Evolutionary conservation across 306 rosid genomes (phyloP).

Genomic region (Dryas alaskensis): DNA sequence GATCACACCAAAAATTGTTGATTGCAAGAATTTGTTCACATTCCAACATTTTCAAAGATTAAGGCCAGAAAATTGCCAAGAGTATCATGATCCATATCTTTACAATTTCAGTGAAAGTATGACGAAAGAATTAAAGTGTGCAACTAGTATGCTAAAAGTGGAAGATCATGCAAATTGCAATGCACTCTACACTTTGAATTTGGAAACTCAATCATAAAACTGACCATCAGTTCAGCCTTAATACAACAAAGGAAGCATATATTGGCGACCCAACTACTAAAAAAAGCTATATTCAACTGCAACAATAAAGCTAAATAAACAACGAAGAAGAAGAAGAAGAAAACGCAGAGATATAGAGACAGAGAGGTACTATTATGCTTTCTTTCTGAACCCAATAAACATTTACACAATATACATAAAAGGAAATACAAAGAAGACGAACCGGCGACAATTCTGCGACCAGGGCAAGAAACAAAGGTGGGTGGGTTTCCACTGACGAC

Average conservation of each 20-base stretch:
- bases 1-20: not conserved
- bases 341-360: not conserved
- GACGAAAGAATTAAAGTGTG: no score
- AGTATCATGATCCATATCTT: no score
- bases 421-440: constrained; percentile 24
- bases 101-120: no score
- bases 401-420: not conserved
- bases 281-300: not conserved
- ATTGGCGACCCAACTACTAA: not conserved
- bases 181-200: constrained; percentile 5
- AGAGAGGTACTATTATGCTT: not conserved
- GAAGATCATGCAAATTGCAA: not conserved
- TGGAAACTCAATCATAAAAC: constrained; percentile 17
- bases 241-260: not conserved
- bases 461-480: constrained; percentile 89
- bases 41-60: no score
- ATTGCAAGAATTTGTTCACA: not conserved
- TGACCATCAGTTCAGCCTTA: not conserved
- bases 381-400: not conserved
- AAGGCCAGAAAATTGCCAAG: no score
- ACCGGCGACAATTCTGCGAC: constrained; percentile 91
- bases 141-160: not conserved
- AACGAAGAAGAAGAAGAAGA: not conserved
- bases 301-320: not conserved
- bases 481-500: constrained; percentile 83